Evolutionary conservation across 1,284 basidiomycete genomes (phyloP).

Genomic region (Cerioporus squamosus): DNA sequence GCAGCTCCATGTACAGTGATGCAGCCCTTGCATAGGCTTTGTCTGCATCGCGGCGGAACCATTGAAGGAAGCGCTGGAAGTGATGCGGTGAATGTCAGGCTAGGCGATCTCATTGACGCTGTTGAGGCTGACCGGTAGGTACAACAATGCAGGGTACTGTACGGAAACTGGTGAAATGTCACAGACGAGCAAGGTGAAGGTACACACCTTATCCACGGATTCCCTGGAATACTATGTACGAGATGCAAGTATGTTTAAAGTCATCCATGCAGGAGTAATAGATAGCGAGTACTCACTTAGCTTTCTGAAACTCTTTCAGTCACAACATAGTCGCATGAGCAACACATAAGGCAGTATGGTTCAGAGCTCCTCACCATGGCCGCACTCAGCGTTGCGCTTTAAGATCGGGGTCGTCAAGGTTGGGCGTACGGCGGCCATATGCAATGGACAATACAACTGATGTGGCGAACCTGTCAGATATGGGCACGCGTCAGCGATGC

Average conservation of each 20-base stretch:
- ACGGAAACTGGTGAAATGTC: too few species aligned
- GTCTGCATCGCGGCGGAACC: constrained; percentile 23
- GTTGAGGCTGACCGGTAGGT: not conserved
- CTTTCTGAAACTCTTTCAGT: not conserved
- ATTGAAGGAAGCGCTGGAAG: constrained; percentile 21
- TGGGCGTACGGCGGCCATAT: constrained; percentile 37
- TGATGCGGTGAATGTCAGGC: too few species aligned
- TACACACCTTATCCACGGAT: too few species aligned
- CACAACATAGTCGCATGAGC: too few species aligned
- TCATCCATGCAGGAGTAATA: too few species aligned
- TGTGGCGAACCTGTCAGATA: constrained; percentile 32
- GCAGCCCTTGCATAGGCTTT: constrained; percentile 3
- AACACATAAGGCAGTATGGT: too few species aligned
- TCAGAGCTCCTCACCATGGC: not conserved
- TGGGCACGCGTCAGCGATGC: not conserved
- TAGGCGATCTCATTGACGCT: not conserved
- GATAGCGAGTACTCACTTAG: not conserved
- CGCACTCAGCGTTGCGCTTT: constrained; percentile 12
- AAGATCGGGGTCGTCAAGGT: constrained; percentile 36
- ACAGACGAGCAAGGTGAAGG: too few species aligned
- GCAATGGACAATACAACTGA: constrained; percentile 38
- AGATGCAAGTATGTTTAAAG: too few species aligned
- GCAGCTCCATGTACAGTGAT: constrained; percentile 10
- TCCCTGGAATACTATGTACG: too few species aligned
- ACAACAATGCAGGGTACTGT: too few species aligned